Evolutionary conservation across 805 yeast species (phyloP), one percentile per base, ranked within the genome.

Genomic region (Candida fluviatilis): DNA sequence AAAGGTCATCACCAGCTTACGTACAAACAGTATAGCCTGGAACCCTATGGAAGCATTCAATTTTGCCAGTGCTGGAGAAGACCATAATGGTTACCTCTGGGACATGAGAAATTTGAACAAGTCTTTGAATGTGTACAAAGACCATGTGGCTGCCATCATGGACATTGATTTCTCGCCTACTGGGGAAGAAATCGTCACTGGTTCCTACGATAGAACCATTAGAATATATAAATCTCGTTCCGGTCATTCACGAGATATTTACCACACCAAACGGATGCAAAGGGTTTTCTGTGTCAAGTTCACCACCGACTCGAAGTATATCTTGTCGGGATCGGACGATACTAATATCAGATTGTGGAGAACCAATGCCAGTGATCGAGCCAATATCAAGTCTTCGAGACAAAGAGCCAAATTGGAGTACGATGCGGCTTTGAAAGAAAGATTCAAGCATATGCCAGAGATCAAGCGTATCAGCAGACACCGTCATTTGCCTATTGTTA

Each of bases 191-290:
- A 67, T 93, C 24, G 97, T 89, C 4, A 84, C 96, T 1, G 97
- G 96, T 13, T 85, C 96, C 0, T 93, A 91, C 59, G 99, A 93
- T 62, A 85, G 88, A 54, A 88, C 98, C 1, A 76, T 93, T 21
- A 74, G 99, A 50, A 80, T 93, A 14, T 93, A 66, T 64, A 79
- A 80, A 37, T 67, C 79, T 1, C 67, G 75, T 25, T 85, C 84
- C 46, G 98, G 99, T 26, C 98, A 91, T 61, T 85, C 96, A 4
- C 74, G 97, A 45, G 99, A 93, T 54, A 75, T 95, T 31, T 93
- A 93, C 60, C 99, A 93, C 55, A 93, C 99, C 11, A 89, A 88
- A 68, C 78, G 99, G 58, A 93, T 93, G 99, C 99, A 93, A 66
- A 82, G 91, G 42, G 85, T 93, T 8, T 87, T 89, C 62, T 76